Percentiles rank a stretch among this genome's conserved stretches.
These are phyloP conservation scores for Rhodofomes roseus DNA, from an alignment of 1,284 basidiomycete species.

Conservation along the genomic window DNA sequence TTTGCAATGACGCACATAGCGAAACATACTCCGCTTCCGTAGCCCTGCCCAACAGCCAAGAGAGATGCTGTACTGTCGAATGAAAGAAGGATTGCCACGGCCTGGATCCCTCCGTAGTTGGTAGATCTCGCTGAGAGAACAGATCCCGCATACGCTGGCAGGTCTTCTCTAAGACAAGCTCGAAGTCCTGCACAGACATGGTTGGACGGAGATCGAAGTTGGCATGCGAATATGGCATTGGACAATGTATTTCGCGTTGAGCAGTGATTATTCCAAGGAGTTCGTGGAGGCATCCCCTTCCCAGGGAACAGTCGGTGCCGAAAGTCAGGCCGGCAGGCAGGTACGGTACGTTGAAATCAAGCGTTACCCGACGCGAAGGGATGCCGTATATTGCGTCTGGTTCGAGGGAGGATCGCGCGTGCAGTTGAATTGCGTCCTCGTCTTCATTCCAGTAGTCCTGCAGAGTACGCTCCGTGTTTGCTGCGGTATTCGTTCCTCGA, in stretches of 20 bases:
- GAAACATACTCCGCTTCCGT: slow-evolving; percentile 12
- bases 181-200: slow-evolving; percentile 21
- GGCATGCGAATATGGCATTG: slow-evolving; percentile 13
- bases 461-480: slow-evolving; percentile 6
- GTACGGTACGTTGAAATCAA: slow-evolving; percentile 48
- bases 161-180: slow-evolving; percentile 15
- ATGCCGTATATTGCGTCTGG: slow-evolving; percentile 3
- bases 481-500: neutral
- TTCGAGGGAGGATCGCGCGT: slow-evolving; percentile 3
- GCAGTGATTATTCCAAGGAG: slow-evolving; percentile 39
- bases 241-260: slow-evolving; percentile 2
- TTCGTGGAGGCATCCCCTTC: slow-evolving; percentile 53
- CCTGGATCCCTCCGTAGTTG: slow-evolving; percentile 28
- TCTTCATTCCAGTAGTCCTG: slow-evolving; percentile 15
- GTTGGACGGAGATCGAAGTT: slow-evolving; percentile 16
- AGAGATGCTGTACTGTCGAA: slow-evolving; percentile 20
- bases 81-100: slow-evolving; percentile 24
- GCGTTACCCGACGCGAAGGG: slow-evolving; percentile 24
- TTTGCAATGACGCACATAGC: slow-evolving; percentile 33
- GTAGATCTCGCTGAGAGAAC: slow-evolving; percentile 35
- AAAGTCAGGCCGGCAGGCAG: slow-evolving; percentile 51
- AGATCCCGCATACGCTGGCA: slow-evolving; percentile 25
- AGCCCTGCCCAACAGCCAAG: slow-evolving; percentile 20
- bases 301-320: slow-evolving; percentile 44
- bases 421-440: slow-evolving; percentile 8